Evolutionary conservation across 2,329 filamentous ascomycete species (phyloP).

Genomic region (Cordyceps fumosorosea): DNA sequence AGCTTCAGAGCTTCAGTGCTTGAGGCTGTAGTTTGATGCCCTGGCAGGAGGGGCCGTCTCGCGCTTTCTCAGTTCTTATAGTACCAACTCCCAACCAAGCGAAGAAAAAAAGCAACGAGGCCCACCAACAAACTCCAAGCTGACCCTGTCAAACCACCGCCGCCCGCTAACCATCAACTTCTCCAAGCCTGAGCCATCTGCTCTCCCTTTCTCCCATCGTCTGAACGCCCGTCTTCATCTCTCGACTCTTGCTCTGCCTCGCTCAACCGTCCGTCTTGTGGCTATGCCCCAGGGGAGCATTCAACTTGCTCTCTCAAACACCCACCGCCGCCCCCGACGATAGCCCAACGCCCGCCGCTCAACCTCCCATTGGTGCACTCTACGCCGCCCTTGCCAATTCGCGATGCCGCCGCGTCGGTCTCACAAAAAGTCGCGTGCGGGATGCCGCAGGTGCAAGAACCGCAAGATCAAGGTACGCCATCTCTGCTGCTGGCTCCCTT

Average conservation of each 20-base stretch:
- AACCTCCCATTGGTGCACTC: neutral
- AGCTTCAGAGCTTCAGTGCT: no score
- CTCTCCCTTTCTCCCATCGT: slow-evolving; percentile 1
- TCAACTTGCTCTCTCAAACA: slow-evolving; percentile 8
- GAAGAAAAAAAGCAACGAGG: neutral
- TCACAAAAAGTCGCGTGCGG: slow-evolving; percentile 64
- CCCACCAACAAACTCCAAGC: slow-evolving; percentile 1
- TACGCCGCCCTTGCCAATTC: slow-evolving; percentile 1
- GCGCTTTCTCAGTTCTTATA: no score
- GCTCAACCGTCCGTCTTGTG: slow-evolving; percentile 3
- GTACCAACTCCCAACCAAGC: neutral
- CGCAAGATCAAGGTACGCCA: slow-evolving; percentile 59
- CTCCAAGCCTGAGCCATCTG: neutral
- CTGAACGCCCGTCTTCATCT: neutral
- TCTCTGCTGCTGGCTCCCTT: neutral
- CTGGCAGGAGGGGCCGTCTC: no score
- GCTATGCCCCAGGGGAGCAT: slow-evolving; percentile 10
- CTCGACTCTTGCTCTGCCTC: neutral
- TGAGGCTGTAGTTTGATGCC: no score
- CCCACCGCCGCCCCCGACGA: neutral
- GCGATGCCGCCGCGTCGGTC: slow-evolving; percentile 59
- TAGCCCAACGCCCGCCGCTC: neutral
- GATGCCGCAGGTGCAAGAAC: slow-evolving; percentile 59
- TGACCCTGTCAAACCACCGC: neutral
- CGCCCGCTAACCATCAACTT: neutral